Base-by-base conservation (phyloP, 257 asterid species). In the Voacanga thouarsii region DNA sequence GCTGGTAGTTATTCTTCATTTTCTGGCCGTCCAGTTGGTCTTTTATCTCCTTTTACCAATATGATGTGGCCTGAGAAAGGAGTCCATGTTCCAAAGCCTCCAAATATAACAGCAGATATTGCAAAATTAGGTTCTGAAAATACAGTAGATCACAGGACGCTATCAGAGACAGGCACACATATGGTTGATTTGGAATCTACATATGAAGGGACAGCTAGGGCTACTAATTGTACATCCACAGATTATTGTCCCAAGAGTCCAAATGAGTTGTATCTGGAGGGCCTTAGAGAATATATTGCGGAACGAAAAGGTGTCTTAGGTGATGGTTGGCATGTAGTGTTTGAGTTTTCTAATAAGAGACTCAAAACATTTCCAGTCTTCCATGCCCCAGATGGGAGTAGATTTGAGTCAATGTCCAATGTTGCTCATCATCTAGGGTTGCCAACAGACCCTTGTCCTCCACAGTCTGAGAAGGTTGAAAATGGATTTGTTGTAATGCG, bases 311-410 rank as follows among this genome's bases (percentile, higher is more conserved):
- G 97, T 69, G 70, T 80, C 45, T 66, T 95, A 78, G 90, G 87
- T 72, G 97, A 86, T 81, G 97, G 96, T 81, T 96, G 99, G 99
- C 85, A 24, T 41, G 97, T 93, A 77, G 96, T 90, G 75, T 92
- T 93, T 69, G 90, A 85, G 64, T 93, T 86, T 78, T 87, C 90
- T 65, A 64, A 83, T 53, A 84, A 79, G 75, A 81, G 78, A 66
- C 78, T 75, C 76, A 89, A 84, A 71, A 95, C 99, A 60, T 83
- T 83, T 74, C 89, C 93, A 78, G 83, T 88, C 66, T 95, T 90
- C 79, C 71, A 85, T 77, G 87, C 93, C 61, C 98, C 97, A 55
- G 92, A 90, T 79, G 97, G 98, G 21, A 86, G 82, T 71, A 90
- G 89, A 83, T 84, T 90, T 84, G 89, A 85, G 77, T 89, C 97